phyloP scores from a whole-genome alignment of 1,284 basidiomycete species.

The Rhodotorula sp. region DNA sequence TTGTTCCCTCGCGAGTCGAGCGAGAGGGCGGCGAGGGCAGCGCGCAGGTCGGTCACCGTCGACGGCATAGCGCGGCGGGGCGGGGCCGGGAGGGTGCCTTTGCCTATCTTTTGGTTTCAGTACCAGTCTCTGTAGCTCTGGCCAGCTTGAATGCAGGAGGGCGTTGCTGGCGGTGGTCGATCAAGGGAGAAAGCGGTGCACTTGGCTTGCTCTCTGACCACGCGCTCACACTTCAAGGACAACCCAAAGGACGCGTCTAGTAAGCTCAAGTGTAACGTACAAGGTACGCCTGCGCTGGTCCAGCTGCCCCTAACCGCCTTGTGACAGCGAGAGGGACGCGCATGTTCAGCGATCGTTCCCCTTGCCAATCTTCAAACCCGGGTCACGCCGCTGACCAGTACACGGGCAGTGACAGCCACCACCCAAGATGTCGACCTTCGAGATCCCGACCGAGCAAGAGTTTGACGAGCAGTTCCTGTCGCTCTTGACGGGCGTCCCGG shows the following conservation, averaged over 20 bases:
- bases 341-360: slow-evolving; percentile 7
- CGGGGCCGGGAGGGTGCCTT: too few relatives aligned
- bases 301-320: neutral
- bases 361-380: too few relatives aligned
- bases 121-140: neutral
- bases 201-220: too few relatives aligned
- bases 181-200: too few relatives aligned
- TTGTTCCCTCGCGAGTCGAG: slow-evolving; percentile 48
- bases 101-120: too few relatives aligned
- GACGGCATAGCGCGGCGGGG: too few relatives aligned
- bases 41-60: slow-evolving; percentile 12
- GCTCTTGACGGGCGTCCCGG: slow-evolving; percentile 21
- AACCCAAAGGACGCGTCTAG: neutral
- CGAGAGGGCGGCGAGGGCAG: slow-evolving; percentile 40
- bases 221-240: too few relatives aligned
- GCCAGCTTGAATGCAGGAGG: neutral
- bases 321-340: neutral
- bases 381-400: neutral
- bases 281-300: neutral
- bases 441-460: slow-evolving; percentile 14
- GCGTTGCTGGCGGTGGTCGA: too few relatives aligned
- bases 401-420: neutral
- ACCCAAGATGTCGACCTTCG: slow-evolving; percentile 3
- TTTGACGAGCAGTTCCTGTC: slow-evolving; percentile 31
- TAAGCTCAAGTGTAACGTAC: neutral